Conservation (phyloP, 768 basidiomycete genomes). For the Podaxis sp. region DNA sequence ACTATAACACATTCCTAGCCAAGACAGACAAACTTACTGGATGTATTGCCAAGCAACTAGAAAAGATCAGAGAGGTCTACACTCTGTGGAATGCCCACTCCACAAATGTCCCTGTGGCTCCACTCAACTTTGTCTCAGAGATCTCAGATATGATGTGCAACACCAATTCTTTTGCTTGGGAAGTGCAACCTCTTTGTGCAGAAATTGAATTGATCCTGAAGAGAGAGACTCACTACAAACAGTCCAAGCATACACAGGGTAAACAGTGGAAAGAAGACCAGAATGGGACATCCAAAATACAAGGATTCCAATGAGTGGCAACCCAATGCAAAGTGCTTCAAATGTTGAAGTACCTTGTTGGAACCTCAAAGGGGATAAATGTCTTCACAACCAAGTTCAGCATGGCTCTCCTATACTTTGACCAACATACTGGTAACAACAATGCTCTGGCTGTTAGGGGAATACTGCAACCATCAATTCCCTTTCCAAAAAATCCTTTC, state of each 20-base stretch:
- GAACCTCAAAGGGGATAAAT: background rate
- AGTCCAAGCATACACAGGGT: background rate
- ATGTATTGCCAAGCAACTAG: background rate
- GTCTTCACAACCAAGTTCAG: background rate
- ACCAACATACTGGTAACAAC: background rate
- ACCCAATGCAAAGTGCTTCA: background rate
- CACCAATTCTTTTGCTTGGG: background rate
- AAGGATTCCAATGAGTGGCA: background rate
- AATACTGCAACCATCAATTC: background rate
- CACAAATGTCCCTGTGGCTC: background rate
- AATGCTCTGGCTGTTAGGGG: background rate
- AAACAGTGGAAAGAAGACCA: background rate
- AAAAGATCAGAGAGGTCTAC: background rate
- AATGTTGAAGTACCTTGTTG: background rate
- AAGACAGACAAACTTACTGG: background rate
- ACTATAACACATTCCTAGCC: background rate
- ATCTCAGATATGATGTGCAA: background rate
- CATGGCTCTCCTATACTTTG: background rate
- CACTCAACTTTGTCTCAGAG: background rate
- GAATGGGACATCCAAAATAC: background rate
- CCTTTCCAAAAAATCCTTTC: background rate
- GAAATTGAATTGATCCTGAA: background rate
- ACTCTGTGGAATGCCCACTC: background rate
- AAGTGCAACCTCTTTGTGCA: background rate
- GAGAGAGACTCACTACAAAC: background rate